phyloP scores from a whole-genome alignment of 192 early-diverging fungal species.

The Coemansia sp. region DNA sequence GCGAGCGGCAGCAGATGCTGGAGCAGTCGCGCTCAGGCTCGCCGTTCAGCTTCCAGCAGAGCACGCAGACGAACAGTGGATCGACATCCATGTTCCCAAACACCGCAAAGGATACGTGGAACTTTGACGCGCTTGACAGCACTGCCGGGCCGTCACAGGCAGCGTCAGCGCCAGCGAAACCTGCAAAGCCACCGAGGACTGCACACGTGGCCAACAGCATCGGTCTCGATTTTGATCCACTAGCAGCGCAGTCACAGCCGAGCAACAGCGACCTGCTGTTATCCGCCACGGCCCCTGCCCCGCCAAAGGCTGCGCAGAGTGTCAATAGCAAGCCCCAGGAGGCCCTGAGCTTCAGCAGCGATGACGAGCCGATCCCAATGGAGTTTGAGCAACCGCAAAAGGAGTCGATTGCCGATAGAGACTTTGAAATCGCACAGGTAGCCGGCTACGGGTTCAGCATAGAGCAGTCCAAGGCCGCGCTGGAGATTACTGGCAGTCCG shows the following conservation, averaged over 20 bases:
- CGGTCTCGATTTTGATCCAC: slow-evolving; percentile 38
- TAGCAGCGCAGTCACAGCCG: background rate
- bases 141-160: slow-evolving; percentile 12
- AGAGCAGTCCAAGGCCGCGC: slow-evolving; percentile 60
- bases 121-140: slow-evolving; percentile 45
- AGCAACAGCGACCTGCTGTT: background rate
- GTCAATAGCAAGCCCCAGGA: background rate
- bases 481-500: slow-evolving; percentile 64
- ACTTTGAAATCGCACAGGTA: slow-evolving; percentile 66
- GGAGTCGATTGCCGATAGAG: slow-evolving; percentile 28
- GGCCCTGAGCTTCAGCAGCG: slow-evolving; percentile 9
- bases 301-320: background rate
- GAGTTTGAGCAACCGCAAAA: slow-evolving; percentile 6
- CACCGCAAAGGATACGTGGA: slow-evolving; percentile 29
- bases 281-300: background rate
- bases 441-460: slow-evolving; percentile 76
- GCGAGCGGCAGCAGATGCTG: slow-evolving; percentile 44
- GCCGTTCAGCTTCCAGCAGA: slow-evolving; percentile 16
- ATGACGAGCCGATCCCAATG: slow-evolving; percentile 41
- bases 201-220: slow-evolving; percentile 3
- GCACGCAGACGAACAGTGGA: background rate
- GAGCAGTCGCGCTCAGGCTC: slow-evolving; percentile 25
- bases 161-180: slow-evolving; percentile 5
- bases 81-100: slow-evolving; percentile 2
- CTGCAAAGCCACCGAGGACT: slow-evolving; percentile 7